These are phyloP conservation scores for Eucalyptus polyanthemos DNA, from an alignment of 345 rosid genomes.

Conservation along the genomic window DNA sequence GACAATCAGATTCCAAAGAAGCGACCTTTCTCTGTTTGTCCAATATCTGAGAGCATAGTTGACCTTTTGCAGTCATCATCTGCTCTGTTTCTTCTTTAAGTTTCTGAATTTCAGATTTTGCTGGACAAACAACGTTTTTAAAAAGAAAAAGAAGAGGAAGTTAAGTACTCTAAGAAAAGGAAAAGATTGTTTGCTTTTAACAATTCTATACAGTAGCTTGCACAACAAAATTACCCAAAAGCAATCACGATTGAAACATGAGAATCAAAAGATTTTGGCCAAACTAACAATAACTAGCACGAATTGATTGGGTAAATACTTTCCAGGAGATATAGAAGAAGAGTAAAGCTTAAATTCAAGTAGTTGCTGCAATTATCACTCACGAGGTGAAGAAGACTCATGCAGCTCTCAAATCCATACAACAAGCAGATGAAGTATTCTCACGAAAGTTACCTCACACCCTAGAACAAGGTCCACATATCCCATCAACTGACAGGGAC, in stretches of 20 bases:
- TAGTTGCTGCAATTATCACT: not conserved
- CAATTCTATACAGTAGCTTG: not conserved
- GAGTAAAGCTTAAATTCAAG: not conserved
- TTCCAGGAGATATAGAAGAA: not conserved
- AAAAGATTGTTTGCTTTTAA: not conserved
- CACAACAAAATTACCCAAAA: not conserved
- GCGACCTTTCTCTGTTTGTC: constrained; percentile 44
- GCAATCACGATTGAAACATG: not conserved
- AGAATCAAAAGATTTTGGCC: not conserved
- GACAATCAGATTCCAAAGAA: constrained; percentile 45
- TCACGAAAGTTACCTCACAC: not conserved
- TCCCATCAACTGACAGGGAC: not conserved
- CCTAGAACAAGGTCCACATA: not conserved
- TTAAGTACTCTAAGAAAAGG: not conserved
- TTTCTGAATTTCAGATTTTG: constrained; percentile 24
- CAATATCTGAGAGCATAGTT: constrained; percentile 42
- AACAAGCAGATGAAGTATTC: not conserved
- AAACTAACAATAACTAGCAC: not conserved
- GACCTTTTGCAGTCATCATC: constrained; percentile 40
- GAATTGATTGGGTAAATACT: not conserved
- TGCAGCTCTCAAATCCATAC: not conserved
- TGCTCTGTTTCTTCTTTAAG: constrained; percentile 38
- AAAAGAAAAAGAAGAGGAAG: not conserved
- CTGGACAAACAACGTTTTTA: constrained; percentile 9
- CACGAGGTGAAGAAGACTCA: not conserved